A percentile compares a stretch with the other conserved stretches of the same genome.
Conservation (phyloP, 108 stramenopile genomes). For the Hondaea fermentalgiana region DNA sequence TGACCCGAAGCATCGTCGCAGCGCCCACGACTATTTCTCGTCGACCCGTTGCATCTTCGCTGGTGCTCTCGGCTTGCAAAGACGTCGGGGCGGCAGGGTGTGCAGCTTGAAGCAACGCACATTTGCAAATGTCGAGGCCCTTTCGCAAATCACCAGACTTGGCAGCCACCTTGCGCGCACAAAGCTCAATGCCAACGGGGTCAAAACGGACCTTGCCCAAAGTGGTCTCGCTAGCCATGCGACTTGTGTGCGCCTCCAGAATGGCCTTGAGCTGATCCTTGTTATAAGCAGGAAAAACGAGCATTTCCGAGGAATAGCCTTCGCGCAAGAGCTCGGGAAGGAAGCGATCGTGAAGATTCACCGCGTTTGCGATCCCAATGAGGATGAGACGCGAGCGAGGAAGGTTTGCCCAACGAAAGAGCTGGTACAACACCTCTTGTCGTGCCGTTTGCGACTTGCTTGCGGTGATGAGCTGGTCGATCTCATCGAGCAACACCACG, state of each 20-base stretch:
- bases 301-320: background rate
- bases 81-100: background rate
- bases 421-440: background rate
- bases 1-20: background rate
- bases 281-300: background rate
- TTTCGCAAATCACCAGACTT: background rate
- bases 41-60: background rate
- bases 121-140: background rate
- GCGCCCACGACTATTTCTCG: background rate
- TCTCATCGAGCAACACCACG: background rate
- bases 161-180: constrained; percentile 10
- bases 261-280: background rate
- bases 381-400: background rate
- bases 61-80: background rate
- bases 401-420: background rate
- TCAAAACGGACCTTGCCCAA: background rate
- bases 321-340: background rate
- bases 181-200: background rate
- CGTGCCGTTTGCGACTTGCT: background rate
- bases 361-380: background rate
- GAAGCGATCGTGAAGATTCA: background rate
- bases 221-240: background rate
- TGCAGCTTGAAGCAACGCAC: background rate
- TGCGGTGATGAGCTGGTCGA: background rate
- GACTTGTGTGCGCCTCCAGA: background rate